Base-by-base conservation (phyloP, 164 flowering plant species). In the Magnolia changhungtana region DNA sequence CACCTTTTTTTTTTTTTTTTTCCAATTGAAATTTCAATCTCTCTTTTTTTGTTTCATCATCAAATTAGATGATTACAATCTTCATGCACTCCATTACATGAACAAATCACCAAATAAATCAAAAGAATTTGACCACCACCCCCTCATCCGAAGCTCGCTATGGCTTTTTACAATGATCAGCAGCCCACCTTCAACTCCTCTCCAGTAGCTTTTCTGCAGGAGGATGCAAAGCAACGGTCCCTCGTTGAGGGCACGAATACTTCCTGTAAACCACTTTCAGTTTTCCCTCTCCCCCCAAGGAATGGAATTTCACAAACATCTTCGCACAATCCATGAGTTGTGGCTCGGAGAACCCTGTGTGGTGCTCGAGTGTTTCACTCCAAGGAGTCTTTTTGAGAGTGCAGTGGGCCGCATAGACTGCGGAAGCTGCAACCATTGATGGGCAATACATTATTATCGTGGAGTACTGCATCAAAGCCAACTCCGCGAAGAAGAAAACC, bases 341-440 rank as follows among this genome's bases (percentile, higher is more conserved):
- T 59, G 83, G 7, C 75, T 94, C 99, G 0, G 94, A 80, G 70
- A 77, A 94, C 7, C 95, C 94, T 0, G 97, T 91, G 77, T 96
- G 93, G 27, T 81, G 69, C 81, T 88, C 83, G 1, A 96, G 91
- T 0, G 98, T 92, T n/a, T 88, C 90, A 13, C 74, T 87, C 99
- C 99, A 96, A 21, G 96, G 97, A 14, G 11, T 80, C 79, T 79
- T 84, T 80, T 80, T 83, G 7, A 96, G 83, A 9, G 94, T 88
- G 83, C 88, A 83, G 0, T 90, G 83, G 7, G 99, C 98, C 0
- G 89, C 98, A 75, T 90, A 94, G 70, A 94, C 97, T 8, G 98
- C 97, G 18, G 98, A 85, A 69, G 99, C 99, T 20, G 98, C 93
- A 10, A 94, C 77, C 95, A 92, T 84, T 1, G 98, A 96, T 52